These are phyloP conservation scores for Panellus pusillus DNA, from an alignment of 768 basidiomycete species.

Conservation along the genomic window DNA sequence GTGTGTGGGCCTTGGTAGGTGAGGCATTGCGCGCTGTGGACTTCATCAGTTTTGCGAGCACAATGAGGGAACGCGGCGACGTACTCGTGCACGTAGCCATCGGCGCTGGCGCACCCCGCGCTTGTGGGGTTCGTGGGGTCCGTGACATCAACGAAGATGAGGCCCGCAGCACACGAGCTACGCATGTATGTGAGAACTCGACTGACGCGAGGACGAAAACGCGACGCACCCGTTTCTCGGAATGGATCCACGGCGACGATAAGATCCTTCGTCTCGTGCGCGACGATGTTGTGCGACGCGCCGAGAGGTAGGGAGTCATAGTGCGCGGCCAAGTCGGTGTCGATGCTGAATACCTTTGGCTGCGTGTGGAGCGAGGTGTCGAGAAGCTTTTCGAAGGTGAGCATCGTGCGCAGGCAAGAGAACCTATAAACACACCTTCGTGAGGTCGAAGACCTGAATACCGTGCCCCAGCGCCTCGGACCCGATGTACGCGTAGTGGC, in stretches of 20 bases:
- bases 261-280: conserved; percentile 22
- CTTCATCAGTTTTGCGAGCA: not conserved
- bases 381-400: conserved; percentile 11
- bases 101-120: conserved; percentile 24
- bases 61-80: not conserved
- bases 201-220: not conserved
- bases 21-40: conserved; percentile 29
- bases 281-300: conserved; percentile 30
- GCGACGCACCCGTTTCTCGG: conserved; percentile 19
- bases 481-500: conserved; percentile 26
- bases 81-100: conserved; percentile 33
- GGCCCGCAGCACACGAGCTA: conserved; percentile 23
- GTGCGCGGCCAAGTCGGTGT: conserved; percentile 17
- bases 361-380: conserved; percentile 12
- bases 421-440: conserved; percentile 16
- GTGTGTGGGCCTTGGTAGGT: conserved; percentile 31
- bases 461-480: conserved; percentile 28
- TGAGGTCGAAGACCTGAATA: conserved; percentile 31
- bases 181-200: not conserved
- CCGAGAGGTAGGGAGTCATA: conserved; percentile 29
- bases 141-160: conserved; percentile 31
- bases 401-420: not conserved
- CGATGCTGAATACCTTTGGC: conserved; percentile 24
- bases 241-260: conserved; percentile 27
- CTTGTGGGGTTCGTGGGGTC: conserved; percentile 27